phyloP scores from a whole-genome alignment of 176 grass and related monocot genomes.

The Oryza rufipogon region DNA sequence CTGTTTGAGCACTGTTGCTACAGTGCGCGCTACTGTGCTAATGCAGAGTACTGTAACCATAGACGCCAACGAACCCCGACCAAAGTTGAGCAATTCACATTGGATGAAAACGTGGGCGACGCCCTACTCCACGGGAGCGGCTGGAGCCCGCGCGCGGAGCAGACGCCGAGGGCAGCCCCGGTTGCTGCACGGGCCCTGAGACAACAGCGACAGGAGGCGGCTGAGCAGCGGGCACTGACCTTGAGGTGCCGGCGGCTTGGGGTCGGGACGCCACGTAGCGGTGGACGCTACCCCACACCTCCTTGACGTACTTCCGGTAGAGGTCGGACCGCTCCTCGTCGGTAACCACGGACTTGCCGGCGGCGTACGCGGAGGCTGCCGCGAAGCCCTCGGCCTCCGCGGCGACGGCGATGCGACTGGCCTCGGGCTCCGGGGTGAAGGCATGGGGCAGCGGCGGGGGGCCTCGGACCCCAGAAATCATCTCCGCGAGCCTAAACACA shows the following conservation, averaged over 20 bases:
- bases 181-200: too few species aligned
- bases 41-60: too few species aligned
- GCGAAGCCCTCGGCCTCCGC: background rate
- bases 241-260: background rate
- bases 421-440: too few species aligned
- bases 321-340: background rate
- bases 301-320: background rate
- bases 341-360: background rate
- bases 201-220: too few species aligned
- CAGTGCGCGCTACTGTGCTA: too few species aligned
- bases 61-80: too few species aligned
- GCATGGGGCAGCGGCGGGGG: too few species aligned
- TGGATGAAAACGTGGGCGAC: too few species aligned
- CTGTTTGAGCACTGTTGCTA: too few species aligned
- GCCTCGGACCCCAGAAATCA: background rate
- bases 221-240: background rate
- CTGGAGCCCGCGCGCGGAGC: background rate
- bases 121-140: background rate
- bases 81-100: too few species aligned
- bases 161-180: too few species aligned
- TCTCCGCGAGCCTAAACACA: too few species aligned
- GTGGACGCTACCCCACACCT: background rate
- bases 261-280: background rate
- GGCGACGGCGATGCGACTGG: background rate
- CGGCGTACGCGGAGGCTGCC: slow-evolving; percentile 4